These are phyloP conservation scores for Tetrahymena elliotti DNA, from an alignment of 73 alveolate genomes.

Conservation along the genomic window DNA sequence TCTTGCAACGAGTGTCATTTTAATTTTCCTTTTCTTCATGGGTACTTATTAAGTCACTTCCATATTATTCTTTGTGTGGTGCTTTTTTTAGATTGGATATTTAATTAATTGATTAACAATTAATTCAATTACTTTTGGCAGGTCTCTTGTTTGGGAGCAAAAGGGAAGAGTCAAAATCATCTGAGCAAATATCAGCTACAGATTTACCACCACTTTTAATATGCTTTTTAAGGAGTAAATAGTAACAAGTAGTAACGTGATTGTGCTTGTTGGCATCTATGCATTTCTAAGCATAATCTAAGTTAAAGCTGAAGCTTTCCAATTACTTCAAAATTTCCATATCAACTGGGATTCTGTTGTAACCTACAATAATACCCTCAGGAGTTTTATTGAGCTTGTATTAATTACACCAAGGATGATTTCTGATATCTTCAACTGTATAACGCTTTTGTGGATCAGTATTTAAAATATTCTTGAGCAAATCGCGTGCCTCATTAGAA, in stretches of 20 bases:
- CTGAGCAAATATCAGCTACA: conserved; percentile 30
- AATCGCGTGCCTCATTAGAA: conserved; percentile 58
- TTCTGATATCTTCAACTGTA: conserved; percentile 67
- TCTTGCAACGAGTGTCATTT: neutral
- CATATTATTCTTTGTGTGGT: neutral
- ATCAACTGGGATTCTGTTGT: conserved; percentile 50
- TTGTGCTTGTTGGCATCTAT: conserved; percentile 84
- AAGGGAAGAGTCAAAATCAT: conserved; percentile 11
- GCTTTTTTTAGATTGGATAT: neutral
- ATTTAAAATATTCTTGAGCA: conserved; percentile 59
- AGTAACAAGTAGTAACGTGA: conserved; percentile 80
- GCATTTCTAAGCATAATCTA: conserved; percentile 56
- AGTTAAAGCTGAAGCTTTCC: conserved; percentile 46
- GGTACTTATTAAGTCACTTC: neutral
- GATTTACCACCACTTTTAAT: conserved; percentile 56
- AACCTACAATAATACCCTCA: conserved; percentile 39
- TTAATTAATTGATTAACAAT: neutral
- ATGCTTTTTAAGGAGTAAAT: conserved; percentile 80
- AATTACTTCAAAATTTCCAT: conserved; percentile 32
- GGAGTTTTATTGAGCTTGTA: conserved; percentile 41
- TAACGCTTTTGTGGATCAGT: conserved; percentile 75
- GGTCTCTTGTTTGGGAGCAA: conserved; percentile 9
- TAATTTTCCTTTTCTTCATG: neutral
- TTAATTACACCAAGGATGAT: conserved; percentile 58
- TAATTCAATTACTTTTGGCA: conserved; percentile 5